phyloP scores from a whole-genome alignment of 768 basidiomycete genomes.

The Rhizopogon vinicolor region DNA sequence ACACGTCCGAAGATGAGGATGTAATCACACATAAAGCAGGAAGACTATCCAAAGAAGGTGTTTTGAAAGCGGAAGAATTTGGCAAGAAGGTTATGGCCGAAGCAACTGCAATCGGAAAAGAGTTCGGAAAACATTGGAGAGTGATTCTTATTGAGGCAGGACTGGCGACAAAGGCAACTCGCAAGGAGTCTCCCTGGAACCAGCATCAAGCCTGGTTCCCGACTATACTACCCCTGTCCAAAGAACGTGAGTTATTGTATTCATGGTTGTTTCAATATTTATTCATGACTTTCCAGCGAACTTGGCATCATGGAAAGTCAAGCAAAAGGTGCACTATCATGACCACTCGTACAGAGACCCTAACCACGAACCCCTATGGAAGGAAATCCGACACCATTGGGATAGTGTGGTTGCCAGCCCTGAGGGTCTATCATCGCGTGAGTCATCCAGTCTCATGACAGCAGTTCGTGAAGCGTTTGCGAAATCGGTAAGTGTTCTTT shows the following conservation, averaged over 20 bases:
- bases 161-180: background rate
- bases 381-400: background rate
- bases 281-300: background rate
- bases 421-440: background rate
- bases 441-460: background rate
- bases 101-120: background rate
- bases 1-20: background rate
- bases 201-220: conserved; percentile 3
- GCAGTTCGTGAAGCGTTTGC: background rate
- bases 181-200: background rate
- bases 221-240: background rate
- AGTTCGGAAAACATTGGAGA: background rate
- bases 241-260: background rate
- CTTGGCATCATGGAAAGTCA: background rate
- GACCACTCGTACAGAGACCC: background rate
- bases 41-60: background rate
- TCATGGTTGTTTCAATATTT: background rate
- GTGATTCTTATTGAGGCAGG: background rate
- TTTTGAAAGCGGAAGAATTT: background rate
- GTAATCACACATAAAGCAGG: background rate
- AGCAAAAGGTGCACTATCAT: background rate
- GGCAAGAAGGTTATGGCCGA: background rate
- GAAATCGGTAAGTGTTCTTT: background rate
- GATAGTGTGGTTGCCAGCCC: background rate
- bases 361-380: background rate